Evolutionary conservation across 371 early-diverging fungal species (phyloP), one percentile per base, ranked within the genome.

Genomic region (Rhizomucor pusillus): DNA sequence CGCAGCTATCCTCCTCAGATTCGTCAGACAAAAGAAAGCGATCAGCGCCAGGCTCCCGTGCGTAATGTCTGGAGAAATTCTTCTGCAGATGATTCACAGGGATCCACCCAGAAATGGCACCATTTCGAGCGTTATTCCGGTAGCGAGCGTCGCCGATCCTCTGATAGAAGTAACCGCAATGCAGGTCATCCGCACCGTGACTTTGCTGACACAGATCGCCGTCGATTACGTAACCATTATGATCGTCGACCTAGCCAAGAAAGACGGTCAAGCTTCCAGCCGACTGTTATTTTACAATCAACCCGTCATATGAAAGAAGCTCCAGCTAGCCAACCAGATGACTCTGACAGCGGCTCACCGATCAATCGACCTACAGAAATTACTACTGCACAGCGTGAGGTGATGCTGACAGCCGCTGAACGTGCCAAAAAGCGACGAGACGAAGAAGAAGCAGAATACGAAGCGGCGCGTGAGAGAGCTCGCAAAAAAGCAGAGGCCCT

Each of bases 331-430:
- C 29, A n/a, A n/a, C n/a, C n/a, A n/a, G 29, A 29, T 29, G 7
- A 5, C 7, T 10, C 33, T n/a, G 29, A 25, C n/a, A 25, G 6
- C 6, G 6, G 11, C 23, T 19, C 52, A 2, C 6, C 23, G 9
- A 43, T 43, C 18, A 63, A 60, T 10, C 57, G 50, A 19, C 57
- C 57, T 11, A 60, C 63, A 18, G 69, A 66, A 56, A 51, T 66
- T 0, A 59, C 69, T 1, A 67, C 59, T 3, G 72, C 56, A 12
- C 77, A 77, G 45, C 63, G 67, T 20, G 67, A 69, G 33, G 65
- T 66, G 2, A 77, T 77, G 78, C 44, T 68, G 25, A 71, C 63
- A 0, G 75, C 75, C 25, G 75, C 74, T 19, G 79, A 79, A 58
- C 71, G 69, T 16, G 79, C 79, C 16, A 73, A 73, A 52, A 73